phyloP scores from a whole-genome alignment of 1,284 basidiomycete species.

The Phylloboletellus chloephorus region DNA sequence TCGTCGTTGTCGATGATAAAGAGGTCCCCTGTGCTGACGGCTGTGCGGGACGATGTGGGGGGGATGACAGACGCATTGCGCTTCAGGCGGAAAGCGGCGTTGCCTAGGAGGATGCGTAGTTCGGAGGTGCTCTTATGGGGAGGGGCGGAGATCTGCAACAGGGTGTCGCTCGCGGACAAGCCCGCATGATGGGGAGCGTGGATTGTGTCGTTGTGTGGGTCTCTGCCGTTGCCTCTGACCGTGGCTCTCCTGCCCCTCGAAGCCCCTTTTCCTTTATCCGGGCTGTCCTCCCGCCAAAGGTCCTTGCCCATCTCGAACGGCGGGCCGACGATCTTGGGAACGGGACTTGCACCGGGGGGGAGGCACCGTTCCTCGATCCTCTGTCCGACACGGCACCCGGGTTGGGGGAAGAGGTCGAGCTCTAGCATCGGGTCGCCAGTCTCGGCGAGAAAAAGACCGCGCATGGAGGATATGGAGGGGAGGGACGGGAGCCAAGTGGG shows the following conservation, averaged over 20 bases:
- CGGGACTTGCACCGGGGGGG: slow-evolving; percentile 27
- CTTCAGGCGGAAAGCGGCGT: slow-evolving; percentile 51
- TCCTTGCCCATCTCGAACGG: slow-evolving; percentile 19
- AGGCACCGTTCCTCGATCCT: slow-evolving; percentile 32
- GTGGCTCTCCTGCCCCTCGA: slow-evolving; percentile 15
- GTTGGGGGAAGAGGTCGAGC: slow-evolving; percentile 32
- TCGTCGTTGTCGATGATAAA: slow-evolving; percentile 14
- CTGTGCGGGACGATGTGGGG: slow-evolving; percentile 12
- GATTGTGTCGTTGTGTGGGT: slow-evolving; percentile 6
- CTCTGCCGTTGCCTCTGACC: slow-evolving; percentile 5
- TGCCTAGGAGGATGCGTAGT: slow-evolving; percentile 56
- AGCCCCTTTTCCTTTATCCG: slow-evolving; percentile 12
- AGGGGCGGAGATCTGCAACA: slow-evolving; percentile 44
- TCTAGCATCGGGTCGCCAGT: slow-evolving; percentile 41
- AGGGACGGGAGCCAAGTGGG: slow-evolving; percentile 27
- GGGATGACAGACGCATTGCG: slow-evolving; percentile 45
- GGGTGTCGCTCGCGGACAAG: slow-evolving; percentile 46
- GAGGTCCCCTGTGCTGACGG: slow-evolving; percentile 4
- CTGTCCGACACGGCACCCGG: slow-evolving; percentile 36
- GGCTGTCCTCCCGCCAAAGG: slow-evolving; percentile 20
- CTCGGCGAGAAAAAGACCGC: slow-evolving; percentile 41
- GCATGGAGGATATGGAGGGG: slow-evolving; percentile 40
- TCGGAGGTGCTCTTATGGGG: slow-evolving; percentile 48
- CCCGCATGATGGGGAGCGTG: slow-evolving; percentile 12
- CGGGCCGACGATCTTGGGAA: slow-evolving; percentile 5